Evolutionary conservation across 371 early-diverging fungal species (phyloP).

Genomic region (Choanephora cucurbitarum): DNA sequence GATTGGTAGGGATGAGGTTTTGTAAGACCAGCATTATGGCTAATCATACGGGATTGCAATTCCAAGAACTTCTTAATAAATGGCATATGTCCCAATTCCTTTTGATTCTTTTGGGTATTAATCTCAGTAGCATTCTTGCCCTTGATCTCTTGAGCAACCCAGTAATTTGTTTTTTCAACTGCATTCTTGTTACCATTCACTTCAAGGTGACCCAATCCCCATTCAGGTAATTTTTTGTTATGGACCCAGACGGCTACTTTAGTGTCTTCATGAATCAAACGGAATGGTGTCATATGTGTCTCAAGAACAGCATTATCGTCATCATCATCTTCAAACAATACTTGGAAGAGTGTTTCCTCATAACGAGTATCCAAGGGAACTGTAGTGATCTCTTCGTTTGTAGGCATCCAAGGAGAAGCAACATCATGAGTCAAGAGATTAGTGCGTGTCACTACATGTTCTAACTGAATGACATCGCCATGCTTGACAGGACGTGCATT

Average conservation of each 20-base stretch:
- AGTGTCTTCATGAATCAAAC: slow-evolving; percentile 79
- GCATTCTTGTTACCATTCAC: slow-evolving; percentile 94
- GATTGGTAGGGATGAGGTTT: slow-evolving; percentile 93
- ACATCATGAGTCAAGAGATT: slow-evolving; percentile 95
- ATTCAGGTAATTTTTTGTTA: slow-evolving; percentile 80
- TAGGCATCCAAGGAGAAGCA: slow-evolving; percentile 92
- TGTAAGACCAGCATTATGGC: slow-evolving; percentile 89
- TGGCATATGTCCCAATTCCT: slow-evolving; percentile 50
- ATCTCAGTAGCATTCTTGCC: slow-evolving; percentile 60
- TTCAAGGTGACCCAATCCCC: slow-evolving; percentile 96
- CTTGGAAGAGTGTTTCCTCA: slow-evolving; percentile 71
- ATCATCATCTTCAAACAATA: slow-evolving; percentile 57
- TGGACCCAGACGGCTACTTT: slow-evolving; percentile 84
- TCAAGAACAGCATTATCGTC: slow-evolving; percentile 34
- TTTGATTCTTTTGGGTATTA: slow-evolving; percentile 32
- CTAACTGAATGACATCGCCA: slow-evolving; percentile 71
- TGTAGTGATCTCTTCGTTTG: slow-evolving; percentile 96
- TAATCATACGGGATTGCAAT: slow-evolving; percentile 87
- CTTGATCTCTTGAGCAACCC: slow-evolving; percentile 73
- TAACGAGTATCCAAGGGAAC: slow-evolving; percentile 51
- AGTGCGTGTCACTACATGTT: slow-evolving; percentile 67
- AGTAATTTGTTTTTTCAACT: slow-evolving; percentile 71
- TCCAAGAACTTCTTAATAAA: slow-evolving; percentile 89
- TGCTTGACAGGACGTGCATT: slow-evolving; percentile 47
- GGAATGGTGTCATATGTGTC: slow-evolving; percentile 63